Percentiles rank a stretch among this genome's conserved stretches.
Conservation (phyloP, 164 flowering plant genomes). For the Protea cynaroides region DNA sequence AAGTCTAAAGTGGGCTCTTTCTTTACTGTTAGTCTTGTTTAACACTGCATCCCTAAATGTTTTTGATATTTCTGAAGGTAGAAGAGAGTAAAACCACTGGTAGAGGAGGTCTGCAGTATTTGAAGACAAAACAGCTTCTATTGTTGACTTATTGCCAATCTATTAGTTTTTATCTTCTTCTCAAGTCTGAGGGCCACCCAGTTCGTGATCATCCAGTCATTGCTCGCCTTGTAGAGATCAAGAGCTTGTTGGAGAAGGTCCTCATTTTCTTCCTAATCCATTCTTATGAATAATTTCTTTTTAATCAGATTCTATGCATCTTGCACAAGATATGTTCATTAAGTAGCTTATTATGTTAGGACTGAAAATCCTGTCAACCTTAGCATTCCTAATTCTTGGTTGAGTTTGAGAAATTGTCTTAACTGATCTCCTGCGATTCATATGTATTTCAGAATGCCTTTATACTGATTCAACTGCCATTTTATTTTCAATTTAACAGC, state of each 20-base stretch:
- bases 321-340: too few relatives aligned
- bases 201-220: slow-evolving; percentile 93
- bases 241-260: slow-evolving; percentile 74
- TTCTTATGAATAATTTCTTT: neutral
- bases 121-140: slow-evolving; percentile 70
- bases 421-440: neutral
- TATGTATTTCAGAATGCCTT: neutral
- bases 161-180: slow-evolving; percentile 87
- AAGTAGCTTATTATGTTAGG: too few relatives aligned
- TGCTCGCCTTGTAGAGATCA: slow-evolving; percentile 77
- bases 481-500: too few relatives aligned
- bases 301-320: too few relatives aligned
- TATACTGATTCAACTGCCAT: too few relatives aligned
- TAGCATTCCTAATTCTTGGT: too few relatives aligned
- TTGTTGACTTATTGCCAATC: slow-evolving; percentile 83
- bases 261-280: neutral
- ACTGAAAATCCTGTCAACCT: too few relatives aligned
- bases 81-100: slow-evolving; percentile 15
- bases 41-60: neutral
- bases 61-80: slow-evolving; percentile 37
- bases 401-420: too few relatives aligned
- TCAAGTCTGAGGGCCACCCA: slow-evolving; percentile 83
- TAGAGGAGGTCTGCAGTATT: slow-evolving; percentile 54
- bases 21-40: neutral
- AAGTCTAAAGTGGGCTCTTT: neutral